Evolutionary conservation across 2,329 filamentous ascomycete species (phyloP).

Genomic region (Capronia epimyces): DNA sequence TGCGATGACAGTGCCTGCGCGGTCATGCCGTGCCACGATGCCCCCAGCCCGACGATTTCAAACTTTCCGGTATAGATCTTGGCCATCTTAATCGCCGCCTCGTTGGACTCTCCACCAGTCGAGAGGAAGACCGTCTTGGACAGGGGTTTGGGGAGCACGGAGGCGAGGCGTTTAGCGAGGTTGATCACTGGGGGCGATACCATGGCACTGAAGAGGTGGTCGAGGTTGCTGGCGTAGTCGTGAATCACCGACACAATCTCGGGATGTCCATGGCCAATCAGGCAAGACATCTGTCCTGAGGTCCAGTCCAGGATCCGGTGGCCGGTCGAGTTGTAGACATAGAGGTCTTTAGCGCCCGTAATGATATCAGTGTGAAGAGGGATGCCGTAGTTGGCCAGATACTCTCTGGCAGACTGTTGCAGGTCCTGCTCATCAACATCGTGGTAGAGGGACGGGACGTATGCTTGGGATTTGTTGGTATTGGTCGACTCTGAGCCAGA

Average conservation of each 20-base stretch:
- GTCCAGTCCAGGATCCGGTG: slow-evolving; percentile 54
- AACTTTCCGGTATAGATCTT: slow-evolving; percentile 61
- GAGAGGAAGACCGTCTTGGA: slow-evolving; percentile 55
- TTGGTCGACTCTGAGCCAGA: no score
- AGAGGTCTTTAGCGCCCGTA: slow-evolving; percentile 42
- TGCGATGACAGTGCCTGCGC: slow-evolving; percentile 49
- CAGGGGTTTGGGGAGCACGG: slow-evolving; percentile 46
- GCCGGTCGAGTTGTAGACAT: slow-evolving; percentile 43
- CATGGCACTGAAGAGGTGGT: slow-evolving; percentile 58
- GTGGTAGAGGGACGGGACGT: slow-evolving; percentile 33
- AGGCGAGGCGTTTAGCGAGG: slow-evolving; percentile 49
- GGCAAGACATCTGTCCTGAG: slow-evolving; percentile 56
- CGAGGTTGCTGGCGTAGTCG: slow-evolving; percentile 48
- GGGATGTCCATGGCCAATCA: slow-evolving; percentile 54
- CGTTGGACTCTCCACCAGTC: slow-evolving; percentile 54
- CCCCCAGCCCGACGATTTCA: slow-evolving; percentile 56
- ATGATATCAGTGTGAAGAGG: slow-evolving; percentile 39
- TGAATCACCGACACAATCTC: slow-evolving; percentile 53
- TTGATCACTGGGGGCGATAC: slow-evolving; percentile 53
- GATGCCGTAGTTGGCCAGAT: slow-evolving; percentile 26
- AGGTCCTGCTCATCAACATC: slow-evolving; percentile 29
- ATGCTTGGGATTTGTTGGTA: slow-evolving; percentile 37
- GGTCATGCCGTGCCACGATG: slow-evolving; percentile 59
- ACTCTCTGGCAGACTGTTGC: slow-evolving; percentile 34
- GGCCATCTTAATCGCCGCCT: slow-evolving; percentile 60